Percentiles rank a stretch among this genome's conserved stretches.
Evolutionary conservation across 2,329 filamentous ascomycete genomes (phyloP).

Genomic region (Diaporthe citrichinensis): DNA sequence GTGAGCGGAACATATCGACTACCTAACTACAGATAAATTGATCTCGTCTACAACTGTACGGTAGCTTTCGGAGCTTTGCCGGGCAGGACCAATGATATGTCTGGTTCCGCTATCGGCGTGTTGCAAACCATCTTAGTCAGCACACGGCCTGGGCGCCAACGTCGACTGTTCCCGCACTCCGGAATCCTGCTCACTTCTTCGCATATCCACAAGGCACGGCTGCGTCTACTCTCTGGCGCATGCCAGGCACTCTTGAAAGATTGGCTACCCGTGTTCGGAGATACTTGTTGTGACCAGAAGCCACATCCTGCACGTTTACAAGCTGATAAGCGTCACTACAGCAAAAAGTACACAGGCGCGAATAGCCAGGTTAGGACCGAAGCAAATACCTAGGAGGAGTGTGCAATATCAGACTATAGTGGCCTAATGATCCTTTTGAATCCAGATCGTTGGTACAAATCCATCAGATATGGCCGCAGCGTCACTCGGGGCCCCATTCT

Average conservation of each 20-base stretch:
- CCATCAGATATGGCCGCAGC: neutral
- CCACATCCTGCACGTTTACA: too few species aligned
- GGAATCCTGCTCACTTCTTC: neutral
- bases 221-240: too few species aligned
- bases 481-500: neutral
- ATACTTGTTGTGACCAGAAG: too few species aligned
- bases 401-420: neutral
- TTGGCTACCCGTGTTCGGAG: neutral
- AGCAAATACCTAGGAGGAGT: too few species aligned
- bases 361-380: neutral
- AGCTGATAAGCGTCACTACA: neutral
- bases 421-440: neutral
- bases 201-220: neutral
- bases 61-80: too few species aligned
- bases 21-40: too few species aligned
- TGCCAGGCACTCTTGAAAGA: too few species aligned
- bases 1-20: too few species aligned
- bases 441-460: rapidly evolving
- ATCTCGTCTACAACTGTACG: too few species aligned
- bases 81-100: too few species aligned
- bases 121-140: neutral
- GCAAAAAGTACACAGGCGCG: neutral
- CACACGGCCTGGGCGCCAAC: neutral
- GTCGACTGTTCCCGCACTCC: neutral
- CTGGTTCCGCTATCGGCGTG: slow-evolving; percentile 15